Conservation (phyloP, 495 filamentous ascomycete genomes). For the Penicillium argentinense region DNA sequence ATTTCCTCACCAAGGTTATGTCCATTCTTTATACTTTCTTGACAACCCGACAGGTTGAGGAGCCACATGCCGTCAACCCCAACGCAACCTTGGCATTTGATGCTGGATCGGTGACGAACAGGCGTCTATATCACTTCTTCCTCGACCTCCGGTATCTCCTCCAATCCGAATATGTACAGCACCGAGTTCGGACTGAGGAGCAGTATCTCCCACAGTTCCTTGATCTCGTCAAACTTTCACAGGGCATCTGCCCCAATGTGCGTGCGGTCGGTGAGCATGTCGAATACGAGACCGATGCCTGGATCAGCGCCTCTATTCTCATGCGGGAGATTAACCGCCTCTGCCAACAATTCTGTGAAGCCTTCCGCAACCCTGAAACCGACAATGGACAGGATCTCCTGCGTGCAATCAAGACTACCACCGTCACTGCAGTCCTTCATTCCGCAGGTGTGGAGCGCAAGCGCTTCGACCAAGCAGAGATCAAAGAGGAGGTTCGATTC, state of each 20-base stretch:
- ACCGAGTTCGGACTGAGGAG: constrained; percentile 74
- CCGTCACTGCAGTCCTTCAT: constrained; percentile 76
- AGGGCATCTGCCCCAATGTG: constrained; percentile 93
- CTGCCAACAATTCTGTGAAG: constrained; percentile 81
- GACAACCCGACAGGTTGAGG: constrained; percentile 90
- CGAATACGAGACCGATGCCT: constrained; percentile 96
- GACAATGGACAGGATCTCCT: constrained; percentile 62
- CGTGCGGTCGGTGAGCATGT: constrained; percentile 92
- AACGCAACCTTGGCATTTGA: constrained; percentile 88
- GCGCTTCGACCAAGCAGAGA: constrained; percentile 83
- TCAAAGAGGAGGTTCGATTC: constrained; percentile 80
- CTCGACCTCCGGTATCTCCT: constrained; percentile 88
- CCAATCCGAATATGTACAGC: constrained; percentile 80
- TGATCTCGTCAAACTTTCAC: constrained; percentile 90
- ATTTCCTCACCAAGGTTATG: constrained; percentile 92
- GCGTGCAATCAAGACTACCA: constrained; percentile 71
- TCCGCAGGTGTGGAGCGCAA: constrained; percentile 86
- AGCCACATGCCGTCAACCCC: constrained; percentile 81
- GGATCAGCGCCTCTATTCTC: constrained; percentile 93
- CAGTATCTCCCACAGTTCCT: constrained; percentile 92
- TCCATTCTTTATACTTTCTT: constrained; percentile 97
- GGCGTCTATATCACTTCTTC: constrained; percentile 97
- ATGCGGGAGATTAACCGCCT: constrained; percentile 92
- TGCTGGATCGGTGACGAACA: constrained; percentile 86
- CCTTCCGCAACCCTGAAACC: constrained; percentile 66